Base-by-base conservation (phyloP, 345 rosid species). In the Camelina sativa region DNA sequence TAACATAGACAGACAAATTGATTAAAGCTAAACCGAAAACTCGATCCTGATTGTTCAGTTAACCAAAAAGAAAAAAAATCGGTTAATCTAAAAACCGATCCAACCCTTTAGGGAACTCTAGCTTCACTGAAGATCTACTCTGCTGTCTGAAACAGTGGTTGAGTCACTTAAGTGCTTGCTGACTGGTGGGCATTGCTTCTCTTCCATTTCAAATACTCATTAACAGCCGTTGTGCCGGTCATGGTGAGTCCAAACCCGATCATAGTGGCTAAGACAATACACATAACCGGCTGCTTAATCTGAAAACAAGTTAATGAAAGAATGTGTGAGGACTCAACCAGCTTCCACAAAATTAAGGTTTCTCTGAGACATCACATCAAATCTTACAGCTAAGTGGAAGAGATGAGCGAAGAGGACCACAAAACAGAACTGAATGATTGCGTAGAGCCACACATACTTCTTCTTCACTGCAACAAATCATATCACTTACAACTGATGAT, bases 391-490 rank as follows among this genome's bases (percentile, higher is more conserved):
- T 40, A 85, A 61, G 84, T 83, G 87, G 82, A 85, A 86, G n/a
- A 94, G 80, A 79, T 91, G 95, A 54, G 91, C 95, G 51, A 84
- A 78, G 32, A 90, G 77, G 81, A 86, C 92, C 73, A 94, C 96
- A 25, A 90, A 75, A 56, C 62, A 80, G 46, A 88, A 91, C 67
- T 94, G 97, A 76, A 82, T 6, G 10, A 85, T 43, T 41, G 97
- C 98, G 54, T 85, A 94, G 55, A 87, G 5, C 97, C 97, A 94
- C 16, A 85, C 86, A 64, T 78, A 89, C 30, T 74, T 86, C 81
- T 73, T 90, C 75, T 67, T 75, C 40, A 85, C 97, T 94, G 84
- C 73, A 60, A 28, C 61, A 70, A 8, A 62, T 15, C 69, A 63
- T 44, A 63, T 16, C 54, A 44, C 4, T 23, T 22, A 7, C 23